Evolutionary conservation across 75 land plant genomes (phyloP).

Genomic region (Isoetes taiwanensis): DNA sequence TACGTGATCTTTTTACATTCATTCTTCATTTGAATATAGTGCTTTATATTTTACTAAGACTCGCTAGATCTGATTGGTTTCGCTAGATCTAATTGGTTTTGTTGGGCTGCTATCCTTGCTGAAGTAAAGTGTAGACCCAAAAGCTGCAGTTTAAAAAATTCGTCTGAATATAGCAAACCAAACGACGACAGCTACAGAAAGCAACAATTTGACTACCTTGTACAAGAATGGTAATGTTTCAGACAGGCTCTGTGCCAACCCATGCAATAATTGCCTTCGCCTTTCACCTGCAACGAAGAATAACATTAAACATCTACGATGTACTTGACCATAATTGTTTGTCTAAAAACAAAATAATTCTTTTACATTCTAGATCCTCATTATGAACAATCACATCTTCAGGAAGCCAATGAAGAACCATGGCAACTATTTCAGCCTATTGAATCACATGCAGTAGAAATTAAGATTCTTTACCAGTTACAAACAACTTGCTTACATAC

Average conservation of each 20-base stretch:
- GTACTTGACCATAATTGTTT: background rate
- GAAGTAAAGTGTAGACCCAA: constrained; percentile 66
- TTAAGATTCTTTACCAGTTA: no score
- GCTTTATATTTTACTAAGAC: no score
- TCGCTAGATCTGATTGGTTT: no score
- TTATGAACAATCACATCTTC: no score
- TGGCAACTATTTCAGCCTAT: constrained; percentile 92
- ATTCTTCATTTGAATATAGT: no score
- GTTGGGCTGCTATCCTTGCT: constrained; percentile 35
- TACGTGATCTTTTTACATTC: no score
- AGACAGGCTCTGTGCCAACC: constrained; percentile 66
- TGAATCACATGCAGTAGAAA: no score
- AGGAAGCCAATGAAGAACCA: constrained; percentile 97
- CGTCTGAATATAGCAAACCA: no score
- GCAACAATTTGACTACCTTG: constrained; percentile 27
- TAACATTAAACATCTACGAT: background rate
- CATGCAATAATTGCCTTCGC: constrained; percentile 64
- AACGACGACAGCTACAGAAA: background rate
- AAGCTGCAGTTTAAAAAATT: constrained; percentile 58
- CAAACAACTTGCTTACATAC: no score
- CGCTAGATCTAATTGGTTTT: constrained; percentile 46
- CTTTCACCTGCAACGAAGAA: constrained; percentile 55
- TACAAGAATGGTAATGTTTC: constrained; percentile 64
- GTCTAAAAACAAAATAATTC: background rate
- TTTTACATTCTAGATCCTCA: constrained; percentile 99